Evolutionary conservation across 306 rosid genomes (phyloP), one percentile per base, ranked within the genome.

Genomic region (Cajanus cajan): DNA sequence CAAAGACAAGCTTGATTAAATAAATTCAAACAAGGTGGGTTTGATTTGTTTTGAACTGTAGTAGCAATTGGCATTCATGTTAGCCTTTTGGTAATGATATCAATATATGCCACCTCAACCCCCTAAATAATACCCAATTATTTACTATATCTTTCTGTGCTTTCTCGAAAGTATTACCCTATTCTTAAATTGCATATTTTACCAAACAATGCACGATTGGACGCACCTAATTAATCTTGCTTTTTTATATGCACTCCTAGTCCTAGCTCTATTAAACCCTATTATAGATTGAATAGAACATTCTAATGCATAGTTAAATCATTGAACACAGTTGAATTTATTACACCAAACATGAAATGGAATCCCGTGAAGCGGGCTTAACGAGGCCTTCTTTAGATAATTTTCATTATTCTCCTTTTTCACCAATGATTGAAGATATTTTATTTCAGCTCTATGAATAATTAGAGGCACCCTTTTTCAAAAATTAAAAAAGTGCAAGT

Each of bases 401-500:
- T 59, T 58, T 19, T 21, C 31, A 2, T 19, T 57, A 7, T 45
- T 61, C 62, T 62, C 14, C 45, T 50, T 74, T 69, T 71, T 79
- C 80, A 75, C 71, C 78, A 80, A 84, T 84, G 50, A 79, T 84
- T 84, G 80, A 19, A 74, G 63, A 44, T 84, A 74, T 84, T 79
- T 79, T 84, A 79, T 74, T 74, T 79, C 50, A 68, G 15, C 82
- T 51, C 65, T 36, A 33, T 65, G 40, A 73, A 59, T 59, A 59
- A 59, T 62, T 33, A 31, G 24, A 12, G 22, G 6, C 0, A 15
- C 33, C 63, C 43, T 33, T 31, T 57, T 55, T 0, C 5, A 15
- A 36, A 66, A 37, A 2, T 8, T 12, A 64, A 16, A 48, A 34
- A 10, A 61, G 65, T 78, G 64, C 36, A 71, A 71, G 24, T 73